Evolutionary conservation across 75 land plant species (phyloP), one percentile per base, ranked within the genome.

Genomic region (Selaginella tamariscina): DNA sequence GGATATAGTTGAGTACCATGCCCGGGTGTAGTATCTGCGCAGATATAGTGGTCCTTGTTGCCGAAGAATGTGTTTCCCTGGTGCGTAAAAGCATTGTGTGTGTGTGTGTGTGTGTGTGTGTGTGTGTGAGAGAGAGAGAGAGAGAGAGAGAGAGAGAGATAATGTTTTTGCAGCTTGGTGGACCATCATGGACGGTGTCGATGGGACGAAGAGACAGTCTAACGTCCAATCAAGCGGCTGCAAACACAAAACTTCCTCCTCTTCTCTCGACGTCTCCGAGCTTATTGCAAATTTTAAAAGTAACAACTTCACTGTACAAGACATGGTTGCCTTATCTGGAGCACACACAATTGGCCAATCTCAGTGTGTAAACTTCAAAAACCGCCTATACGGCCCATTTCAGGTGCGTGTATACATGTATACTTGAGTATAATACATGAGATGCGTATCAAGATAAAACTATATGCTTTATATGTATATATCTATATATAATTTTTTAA

Each of bases 371-470:
- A 23, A 23, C 62, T 59, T 59, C 62, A 39, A 39, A 15, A 5
- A 5, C 15, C 49, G 49, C 49, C 49, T 39, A 5, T 39, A 39
- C 15, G 49, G 49, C 15, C 49, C 49, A 39, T 39, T 15, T 5
- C 49, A n/a, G n/a, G n/a, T n/a, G n/a, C n/a, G n/a, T n/a, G n/a
- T n/a, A n/a, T n/a, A n/a, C n/a, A n/a, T 39, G 49, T 5, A 15
- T 15, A 5, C 49, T 39, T 39, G 11, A 15, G 11, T 15, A 39
- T 5, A 39, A 5, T 39, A 70, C 83, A 24, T 66, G 78, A 57
- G n/a, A 83, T 78, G 59, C 65, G 79, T 20, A 75, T 31, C 8
- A 78, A 78, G 0, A 77, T 83, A 39, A 39, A 39, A 5, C 49
- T 39, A 5, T 39, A 5, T 39, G 11, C 49, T 39, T 15, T 39